Evolutionary conservation across 2,329 filamentous ascomycete genomes (phyloP).

Genomic region (Tolypocladium sp.): DNA sequence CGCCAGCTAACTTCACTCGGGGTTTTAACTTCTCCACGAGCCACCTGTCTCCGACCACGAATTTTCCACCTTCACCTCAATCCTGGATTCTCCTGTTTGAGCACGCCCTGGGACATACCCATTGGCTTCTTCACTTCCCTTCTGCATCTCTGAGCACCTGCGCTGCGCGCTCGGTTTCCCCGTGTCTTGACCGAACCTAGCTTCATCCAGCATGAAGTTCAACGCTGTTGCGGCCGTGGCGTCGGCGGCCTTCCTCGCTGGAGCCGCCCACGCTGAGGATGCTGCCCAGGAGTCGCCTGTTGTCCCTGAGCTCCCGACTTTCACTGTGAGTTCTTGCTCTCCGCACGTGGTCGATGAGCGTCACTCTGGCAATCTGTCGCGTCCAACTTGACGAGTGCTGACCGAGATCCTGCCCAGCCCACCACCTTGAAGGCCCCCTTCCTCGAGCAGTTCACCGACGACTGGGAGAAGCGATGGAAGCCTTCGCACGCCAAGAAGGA

Average conservation of each 20-base stretch:
- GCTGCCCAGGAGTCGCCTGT: slow-evolving; percentile 48
- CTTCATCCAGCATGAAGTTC: slow-evolving; percentile 65
- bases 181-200: not conserved
- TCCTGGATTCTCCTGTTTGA: slow-evolving; percentile 9
- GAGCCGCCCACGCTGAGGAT: slow-evolving; percentile 61
- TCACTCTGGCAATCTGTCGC: not conserved
- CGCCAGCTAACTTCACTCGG: slow-evolving; percentile 10
- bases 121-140: slow-evolving; percentile 5
- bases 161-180: slow-evolving; percentile 10
- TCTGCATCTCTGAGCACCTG: slow-evolving; percentile 9
- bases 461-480: slow-evolving; percentile 92
- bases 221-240: slow-evolving; percentile 68
- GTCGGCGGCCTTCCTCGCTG: slow-evolving; percentile 63
- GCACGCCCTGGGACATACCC: slow-evolving; percentile 16
- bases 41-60: not conserved
- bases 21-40: not conserved
- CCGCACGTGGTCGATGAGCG: not conserved
- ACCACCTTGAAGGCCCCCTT: slow-evolving; percentile 85
- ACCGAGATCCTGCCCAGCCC: slow-evolving; percentile 49
- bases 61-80: slow-evolving; percentile 1
- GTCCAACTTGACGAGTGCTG: slow-evolving; percentile 10
- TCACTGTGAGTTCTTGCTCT: slow-evolving; percentile 60
- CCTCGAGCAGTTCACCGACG: slow-evolving; percentile 96
- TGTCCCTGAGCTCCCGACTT: slow-evolving; percentile 63
- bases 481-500: slow-evolving; percentile 96